Evolutionary conservation across 2,329 filamentous ascomycete species (phyloP).

Genomic region (Thelonectria olida): DNA sequence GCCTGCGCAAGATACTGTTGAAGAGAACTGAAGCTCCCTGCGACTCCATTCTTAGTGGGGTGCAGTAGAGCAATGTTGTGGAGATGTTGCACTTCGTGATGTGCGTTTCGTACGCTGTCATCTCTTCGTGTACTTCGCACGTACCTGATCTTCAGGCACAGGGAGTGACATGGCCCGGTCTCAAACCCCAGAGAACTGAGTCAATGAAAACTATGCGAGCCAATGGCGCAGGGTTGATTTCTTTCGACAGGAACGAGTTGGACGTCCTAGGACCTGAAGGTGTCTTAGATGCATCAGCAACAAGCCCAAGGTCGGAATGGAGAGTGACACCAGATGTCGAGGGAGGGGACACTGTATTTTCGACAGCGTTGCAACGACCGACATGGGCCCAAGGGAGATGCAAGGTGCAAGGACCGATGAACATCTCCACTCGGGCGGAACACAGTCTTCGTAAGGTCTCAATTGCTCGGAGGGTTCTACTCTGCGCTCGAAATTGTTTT

Average conservation of each 20-base stretch:
- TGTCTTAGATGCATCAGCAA: neutral
- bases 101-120: neutral
- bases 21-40: neutral
- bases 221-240: neutral
- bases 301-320: neutral
- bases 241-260: neutral
- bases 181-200: neutral
- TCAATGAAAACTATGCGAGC: neutral
- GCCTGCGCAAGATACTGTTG: neutral
- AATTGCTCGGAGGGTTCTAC: neutral
- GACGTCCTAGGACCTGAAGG: neutral
- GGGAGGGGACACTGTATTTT: neutral
- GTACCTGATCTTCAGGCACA: slow-evolving; percentile 10
- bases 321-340: neutral
- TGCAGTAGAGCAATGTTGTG: slow-evolving; percentile 11
- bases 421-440: neutral
- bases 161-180: neutral
- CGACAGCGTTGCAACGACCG: neutral
- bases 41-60: slow-evolving; percentile 5
- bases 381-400: neutral
- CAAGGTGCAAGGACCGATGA: neutral
- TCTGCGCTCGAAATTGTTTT: neutral
- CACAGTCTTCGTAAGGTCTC: neutral
- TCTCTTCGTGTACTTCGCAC: neutral
- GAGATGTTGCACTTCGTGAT: slow-evolving; percentile 15